Conservation (phyloP, 495 filamentous ascomycete genomes). For the Daldinia decipiens region DNA sequence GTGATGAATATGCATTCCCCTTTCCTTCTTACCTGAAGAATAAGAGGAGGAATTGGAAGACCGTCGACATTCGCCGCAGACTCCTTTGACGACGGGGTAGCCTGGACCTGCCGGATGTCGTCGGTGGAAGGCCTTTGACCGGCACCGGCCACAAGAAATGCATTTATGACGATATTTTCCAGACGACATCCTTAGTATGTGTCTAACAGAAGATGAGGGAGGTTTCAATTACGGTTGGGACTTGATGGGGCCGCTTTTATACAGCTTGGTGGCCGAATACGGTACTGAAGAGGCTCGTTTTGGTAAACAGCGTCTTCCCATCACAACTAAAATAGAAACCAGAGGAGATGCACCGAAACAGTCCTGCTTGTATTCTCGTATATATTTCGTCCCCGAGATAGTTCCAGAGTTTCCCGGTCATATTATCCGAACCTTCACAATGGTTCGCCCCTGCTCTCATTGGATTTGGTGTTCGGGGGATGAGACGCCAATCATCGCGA, state of each 20-base stretch:
- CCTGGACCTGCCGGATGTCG: neutral
- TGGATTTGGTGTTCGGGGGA: too few species aligned
- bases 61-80: neutral
- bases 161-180: too few species aligned
- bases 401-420: too few species aligned
- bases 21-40: conserved; percentile 1
- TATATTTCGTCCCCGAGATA: too few species aligned
- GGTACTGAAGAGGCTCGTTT: neutral
- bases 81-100: neutral
- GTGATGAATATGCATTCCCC: neutral
- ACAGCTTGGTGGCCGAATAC: neutral
- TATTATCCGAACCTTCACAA: too few species aligned
- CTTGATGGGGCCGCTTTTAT: neutral
- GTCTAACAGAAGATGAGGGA: too few species aligned
- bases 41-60: neutral
- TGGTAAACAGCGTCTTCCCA: neutral
- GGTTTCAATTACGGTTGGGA: neutral
- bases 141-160: too few species aligned
- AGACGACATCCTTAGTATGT: too few species aligned
- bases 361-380: neutral
- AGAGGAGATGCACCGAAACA: neutral
- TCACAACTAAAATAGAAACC: neutral
- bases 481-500: too few species aligned
- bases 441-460: too few species aligned
- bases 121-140: too few species aligned